Percentiles rank a stretch among this genome's conserved stretches.
Conservation (phyloP, 768 basidiomycete genomes). For the Termitomyces sp. region DNA sequence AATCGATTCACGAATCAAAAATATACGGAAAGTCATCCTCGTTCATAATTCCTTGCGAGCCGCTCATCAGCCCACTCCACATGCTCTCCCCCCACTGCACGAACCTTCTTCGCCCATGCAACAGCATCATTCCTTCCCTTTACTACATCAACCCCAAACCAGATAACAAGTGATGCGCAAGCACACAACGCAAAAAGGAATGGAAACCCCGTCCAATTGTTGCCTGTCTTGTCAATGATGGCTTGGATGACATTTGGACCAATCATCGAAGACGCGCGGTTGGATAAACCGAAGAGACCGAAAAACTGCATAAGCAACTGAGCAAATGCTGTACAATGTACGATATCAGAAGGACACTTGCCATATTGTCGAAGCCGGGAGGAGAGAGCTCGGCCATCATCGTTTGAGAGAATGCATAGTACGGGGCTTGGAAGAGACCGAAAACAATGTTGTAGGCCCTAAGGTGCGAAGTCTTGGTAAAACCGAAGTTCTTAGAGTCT, state of each 20-base stretch:
- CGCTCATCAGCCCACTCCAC: too few relatives aligned
- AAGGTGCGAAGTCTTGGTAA: neutral
- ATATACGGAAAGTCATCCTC: too few relatives aligned
- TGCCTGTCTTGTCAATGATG: slow-evolving; percentile 67
- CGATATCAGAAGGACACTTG: slow-evolving; percentile 5
- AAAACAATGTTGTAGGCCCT: slow-evolving; percentile 81
- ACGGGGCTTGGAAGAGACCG: slow-evolving; percentile 83
- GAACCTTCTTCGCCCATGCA: slow-evolving; percentile 43
- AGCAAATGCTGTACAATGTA: too few relatives aligned
- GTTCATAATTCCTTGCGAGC: too few relatives aligned
- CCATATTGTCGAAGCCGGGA: slow-evolving; percentile 83
- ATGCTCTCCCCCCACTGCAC: too few relatives aligned
- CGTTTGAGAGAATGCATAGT: slow-evolving; percentile 80
- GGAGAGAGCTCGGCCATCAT: slow-evolving; percentile 90
- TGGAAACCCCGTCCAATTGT: slow-evolving; percentile 83
- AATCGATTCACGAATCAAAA: too few relatives aligned
- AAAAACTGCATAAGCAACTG: too few relatives aligned
- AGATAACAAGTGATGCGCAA: slow-evolving; percentile 76
- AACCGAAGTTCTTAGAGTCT: neutral
- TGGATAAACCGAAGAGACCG: slow-evolving; percentile 80
- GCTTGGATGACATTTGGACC: slow-evolving; percentile 85
- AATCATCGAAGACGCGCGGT: slow-evolving; percentile 80
- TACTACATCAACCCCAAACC: slow-evolving; percentile 66
- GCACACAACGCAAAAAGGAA: slow-evolving; percentile 81
- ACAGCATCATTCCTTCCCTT: slow-evolving; percentile 61